Percentiles rank a stretch among this genome's conserved stretches.
Evolutionary conservation across 2,329 filamentous ascomycete genomes (phyloP).

Genomic region (Xylaria sp.): DNA sequence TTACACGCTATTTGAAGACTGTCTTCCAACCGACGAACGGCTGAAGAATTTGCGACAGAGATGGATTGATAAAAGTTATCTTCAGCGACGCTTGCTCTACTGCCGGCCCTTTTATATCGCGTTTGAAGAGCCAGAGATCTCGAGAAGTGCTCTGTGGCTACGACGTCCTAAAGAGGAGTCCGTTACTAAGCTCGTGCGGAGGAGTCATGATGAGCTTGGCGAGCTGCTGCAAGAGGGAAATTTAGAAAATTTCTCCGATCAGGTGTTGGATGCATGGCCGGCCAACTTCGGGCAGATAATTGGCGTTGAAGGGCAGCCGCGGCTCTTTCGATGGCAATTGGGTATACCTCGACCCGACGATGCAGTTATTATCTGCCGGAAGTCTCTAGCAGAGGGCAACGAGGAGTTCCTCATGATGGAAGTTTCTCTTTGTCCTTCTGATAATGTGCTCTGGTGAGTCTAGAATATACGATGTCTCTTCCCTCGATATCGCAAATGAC

Average conservation of each 20-base stretch:
- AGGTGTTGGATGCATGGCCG: slow-evolving; percentile 15
- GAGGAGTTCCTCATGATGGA: slow-evolving; percentile 13
- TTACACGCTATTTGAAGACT: slow-evolving; percentile 13
- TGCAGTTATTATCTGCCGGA: slow-evolving; percentile 23
- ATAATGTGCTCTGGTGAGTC: slow-evolving; percentile 31
- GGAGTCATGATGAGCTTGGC: slow-evolving; percentile 12
- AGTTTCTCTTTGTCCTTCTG: slow-evolving; percentile 18
- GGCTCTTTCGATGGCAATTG: slow-evolving; percentile 17
- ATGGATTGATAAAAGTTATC: slow-evolving; percentile 10
- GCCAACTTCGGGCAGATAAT: slow-evolving; percentile 17
- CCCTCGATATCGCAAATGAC: neutral
- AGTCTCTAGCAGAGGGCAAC: neutral
- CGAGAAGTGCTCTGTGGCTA: slow-evolving; percentile 8
- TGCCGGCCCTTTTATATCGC: slow-evolving; percentile 19
- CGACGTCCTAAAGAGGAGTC: neutral
- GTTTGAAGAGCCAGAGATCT: slow-evolving; percentile 7
- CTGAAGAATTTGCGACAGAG: slow-evolving; percentile 4
- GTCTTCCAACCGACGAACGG: slow-evolving; percentile 17
- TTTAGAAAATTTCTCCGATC: neutral
- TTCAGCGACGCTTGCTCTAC: slow-evolving; percentile 17
- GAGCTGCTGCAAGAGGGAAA: slow-evolving; percentile 16
- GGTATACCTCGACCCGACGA: slow-evolving; percentile 3
- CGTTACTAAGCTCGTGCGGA: slow-evolving; percentile 1
- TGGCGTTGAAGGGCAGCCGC: slow-evolving; percentile 10
- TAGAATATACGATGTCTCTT: neutral